These are phyloP conservation scores for Imleria badia DNA, from an alignment of 768 basidiomycete genomes.

Conservation along the genomic window DNA sequence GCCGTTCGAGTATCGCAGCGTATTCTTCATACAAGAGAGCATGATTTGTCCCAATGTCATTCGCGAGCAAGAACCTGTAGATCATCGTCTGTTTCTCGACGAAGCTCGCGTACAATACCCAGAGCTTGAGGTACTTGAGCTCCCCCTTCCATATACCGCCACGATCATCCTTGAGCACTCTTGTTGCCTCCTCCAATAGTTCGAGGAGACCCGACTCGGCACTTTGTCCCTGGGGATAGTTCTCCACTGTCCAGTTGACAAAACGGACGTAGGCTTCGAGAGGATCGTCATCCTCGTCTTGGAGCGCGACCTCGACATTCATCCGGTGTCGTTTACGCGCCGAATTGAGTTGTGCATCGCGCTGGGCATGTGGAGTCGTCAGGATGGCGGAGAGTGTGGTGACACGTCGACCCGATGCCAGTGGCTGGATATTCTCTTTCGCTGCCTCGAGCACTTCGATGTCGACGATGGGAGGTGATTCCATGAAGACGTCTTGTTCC, in stretches of 20 bases:
- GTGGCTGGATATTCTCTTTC: conserved; percentile 85
- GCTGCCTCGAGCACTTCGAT: conserved; percentile 79
- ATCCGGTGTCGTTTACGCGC: conserved; percentile 66
- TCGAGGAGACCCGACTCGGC: conserved; percentile 90
- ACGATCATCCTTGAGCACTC: conserved; percentile 75
- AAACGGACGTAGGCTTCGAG: conserved; percentile 85
- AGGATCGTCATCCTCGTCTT: conserved; percentile 75
- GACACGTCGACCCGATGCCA: conserved; percentile 75
- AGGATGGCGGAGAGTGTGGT: conserved; percentile 74
- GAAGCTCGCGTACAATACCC: conserved; percentile 91
- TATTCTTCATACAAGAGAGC: conserved; percentile 91
- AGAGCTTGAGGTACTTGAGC: conserved; percentile 86
- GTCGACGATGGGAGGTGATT: conserved; percentile 59
- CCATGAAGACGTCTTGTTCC: conserved; percentile 46
- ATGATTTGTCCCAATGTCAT: conserved; percentile 83
- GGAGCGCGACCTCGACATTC: conserved; percentile 69
- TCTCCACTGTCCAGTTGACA: conserved; percentile 90
- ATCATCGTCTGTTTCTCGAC: conserved; percentile 89
- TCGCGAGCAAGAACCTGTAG: conserved; percentile 85
- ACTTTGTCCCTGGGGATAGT: conserved; percentile 90
- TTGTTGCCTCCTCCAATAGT: conserved; percentile 87
- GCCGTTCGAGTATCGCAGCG: conserved; percentile 79
- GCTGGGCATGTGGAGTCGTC: conserved; percentile 72
- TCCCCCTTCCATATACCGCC: conserved; percentile 76
- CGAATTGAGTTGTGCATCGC: conserved; percentile 65